These are phyloP conservation scores for Arabis alpina DNA, from an alignment of 345 rosid genomes.

Conservation along the genomic window DNA sequence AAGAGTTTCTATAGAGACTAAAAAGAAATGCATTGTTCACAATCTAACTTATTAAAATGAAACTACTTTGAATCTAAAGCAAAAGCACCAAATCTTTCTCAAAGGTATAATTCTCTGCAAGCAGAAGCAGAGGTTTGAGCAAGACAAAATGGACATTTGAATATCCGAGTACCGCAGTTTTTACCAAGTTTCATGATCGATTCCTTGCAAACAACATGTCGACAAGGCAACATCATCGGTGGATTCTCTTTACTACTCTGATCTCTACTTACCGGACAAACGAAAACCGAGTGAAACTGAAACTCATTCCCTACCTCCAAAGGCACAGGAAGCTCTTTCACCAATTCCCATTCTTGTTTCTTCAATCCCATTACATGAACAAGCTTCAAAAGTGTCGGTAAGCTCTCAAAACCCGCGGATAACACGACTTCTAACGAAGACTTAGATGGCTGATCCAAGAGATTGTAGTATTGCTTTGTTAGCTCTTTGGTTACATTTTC, in stretches of 20 bases:
- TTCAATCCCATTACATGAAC: conserved; percentile 61
- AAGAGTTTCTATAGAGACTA: too few relatives aligned
- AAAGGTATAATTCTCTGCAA: conserved; percentile 61
- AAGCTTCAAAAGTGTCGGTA: conserved; percentile 66
- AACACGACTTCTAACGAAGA: conserved; percentile 57
- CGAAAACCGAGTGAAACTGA: conserved; percentile 69
- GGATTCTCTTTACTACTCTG: conserved; percentile 68
- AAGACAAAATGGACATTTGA: conserved; percentile 73
- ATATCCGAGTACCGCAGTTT: conserved; percentile 46
- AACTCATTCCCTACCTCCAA: conserved; percentile 62
- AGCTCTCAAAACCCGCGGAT: conserved; percentile 64
- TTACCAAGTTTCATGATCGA: conserved; percentile 61
- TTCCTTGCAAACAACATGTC: conserved; percentile 69
- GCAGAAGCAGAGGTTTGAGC: conserved; percentile 47
- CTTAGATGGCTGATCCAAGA: conserved; percentile 55
- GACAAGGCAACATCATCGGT: conserved; percentile 72
- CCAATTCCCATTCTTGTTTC: conserved; percentile 64
- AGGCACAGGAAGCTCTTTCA: conserved; percentile 70
- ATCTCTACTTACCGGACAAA: conserved; percentile 76
- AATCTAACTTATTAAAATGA: conserved; percentile 15
- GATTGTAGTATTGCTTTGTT: conserved; percentile 57
- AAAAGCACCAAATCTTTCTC: conserved; percentile 7
- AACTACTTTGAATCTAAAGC: conserved; percentile 3
- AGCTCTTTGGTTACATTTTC: conserved; percentile 49
- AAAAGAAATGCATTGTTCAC: neutral